Evolutionary conservation across 116 monocot species (phyloP), one percentile per base, ranked within the genome.

Genomic region (Iris pallida): DNA sequence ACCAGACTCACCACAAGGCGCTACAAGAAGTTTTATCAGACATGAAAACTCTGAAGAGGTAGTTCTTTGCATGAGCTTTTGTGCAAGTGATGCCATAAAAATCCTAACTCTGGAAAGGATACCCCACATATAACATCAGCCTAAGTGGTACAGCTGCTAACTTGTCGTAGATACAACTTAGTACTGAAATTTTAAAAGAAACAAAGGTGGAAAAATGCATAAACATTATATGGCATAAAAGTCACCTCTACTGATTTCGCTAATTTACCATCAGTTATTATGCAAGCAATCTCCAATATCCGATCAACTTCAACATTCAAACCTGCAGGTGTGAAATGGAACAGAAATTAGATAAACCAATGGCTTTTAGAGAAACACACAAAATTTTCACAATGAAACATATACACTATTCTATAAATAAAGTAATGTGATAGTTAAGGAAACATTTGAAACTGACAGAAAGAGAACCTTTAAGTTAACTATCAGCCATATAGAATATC

Each of bases 241-340:
- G 18, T 85, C 72, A 95, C 90, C 85, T 97, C 92, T 7, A 97
- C 20, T 56, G 71, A 81, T 59, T 85, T 87, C 64, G 69, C 81
- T 58, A 97, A 79, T 44, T 80, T 87, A 71, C 97, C 92, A 73
- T 97, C 87, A 56, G 97, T 97, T 75, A 97, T 70, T 62, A 97
- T 59, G 83, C 97, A 97, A 76, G 97, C 92, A 64, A 97, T 97
- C 81, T 97, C 97, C 73, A 97, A 76, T 78, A 92, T 92, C 47
- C 90, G 78, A 57, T 97, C 97, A 71, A 79, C 78, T 78, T 90
- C 79, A 75, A 92, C 72, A 83, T 90, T 55, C 78, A 97, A 74
- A 68, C 97, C 97, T 97, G 63, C 55, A 71, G n/a, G 13, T 67
- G 4, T 3, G 10, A 47, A 15, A 68, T 20, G 2, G 4, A 11